Conservation (phyloP, 805 yeast genomes). For the Sugiyamaella americana region DNA sequence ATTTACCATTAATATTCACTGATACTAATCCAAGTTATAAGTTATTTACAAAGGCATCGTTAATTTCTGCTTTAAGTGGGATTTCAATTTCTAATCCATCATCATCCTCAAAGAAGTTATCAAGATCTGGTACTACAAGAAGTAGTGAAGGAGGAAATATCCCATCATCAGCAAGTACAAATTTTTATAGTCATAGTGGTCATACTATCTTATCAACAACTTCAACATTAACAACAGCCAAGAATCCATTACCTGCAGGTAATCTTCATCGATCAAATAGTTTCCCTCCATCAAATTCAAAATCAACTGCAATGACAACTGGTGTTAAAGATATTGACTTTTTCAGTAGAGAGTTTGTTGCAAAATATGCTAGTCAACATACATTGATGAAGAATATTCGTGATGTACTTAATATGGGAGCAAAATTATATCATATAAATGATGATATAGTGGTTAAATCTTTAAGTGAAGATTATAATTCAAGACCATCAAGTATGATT, state of each 20-base stretch:
- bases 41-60: slow-evolving; percentile 46
- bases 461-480: slow-evolving; percentile 31
- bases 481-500: slow-evolving; percentile 43
- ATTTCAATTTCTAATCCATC: slow-evolving; percentile 8
- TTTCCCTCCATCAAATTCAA: slow-evolving; percentile 31
- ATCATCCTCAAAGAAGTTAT: neutral
- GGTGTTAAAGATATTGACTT: slow-evolving; percentile 44
- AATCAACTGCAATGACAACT: slow-evolving; percentile 32
- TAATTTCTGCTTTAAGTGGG: slow-evolving; percentile 24
- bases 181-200: neutral
- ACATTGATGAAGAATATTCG: slow-evolving; percentile 49
- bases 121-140: neutral
- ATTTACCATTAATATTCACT: slow-evolving; percentile 59
- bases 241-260: neutral
- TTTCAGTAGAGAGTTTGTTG: slow-evolving; percentile 32
- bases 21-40: slow-evolving; percentile 49
- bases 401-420: slow-evolving; percentile 58
- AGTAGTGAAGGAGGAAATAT: neutral
- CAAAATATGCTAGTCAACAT: slow-evolving; percentile 35
- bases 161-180: neutral
- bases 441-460: slow-evolving; percentile 58
- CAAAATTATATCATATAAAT: slow-evolving; percentile 49
- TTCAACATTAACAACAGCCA: neutral
- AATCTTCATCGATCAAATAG: slow-evolving; percentile 30
- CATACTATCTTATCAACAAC: neutral